Percentiles rank a stretch among this genome's conserved stretches.
Evolutionary conservation across 768 basidiomycete species (phyloP).

Genomic region (Clitopilus hobsonii): DNA sequence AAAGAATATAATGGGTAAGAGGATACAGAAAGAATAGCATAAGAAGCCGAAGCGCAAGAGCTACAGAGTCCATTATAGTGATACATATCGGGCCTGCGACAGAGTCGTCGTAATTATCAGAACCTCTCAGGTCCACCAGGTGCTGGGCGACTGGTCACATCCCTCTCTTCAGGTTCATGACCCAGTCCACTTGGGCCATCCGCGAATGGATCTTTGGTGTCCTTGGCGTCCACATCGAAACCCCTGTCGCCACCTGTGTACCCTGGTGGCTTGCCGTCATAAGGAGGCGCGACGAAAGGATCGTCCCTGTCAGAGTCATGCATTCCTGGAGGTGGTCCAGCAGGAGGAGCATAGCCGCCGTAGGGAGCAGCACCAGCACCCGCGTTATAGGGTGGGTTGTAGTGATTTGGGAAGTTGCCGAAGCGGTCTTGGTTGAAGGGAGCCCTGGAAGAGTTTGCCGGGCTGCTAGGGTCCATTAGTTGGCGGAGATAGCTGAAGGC

Average conservation of each 20-base stretch:
- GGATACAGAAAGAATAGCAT: neutral
- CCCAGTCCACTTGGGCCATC: constrained; percentile 38
- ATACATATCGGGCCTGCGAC: neutral
- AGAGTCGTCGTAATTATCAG: constrained; percentile 7
- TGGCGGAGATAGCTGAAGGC: constrained; percentile 76
- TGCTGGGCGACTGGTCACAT: constrained; percentile 35
- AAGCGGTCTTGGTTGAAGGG: constrained; percentile 34
- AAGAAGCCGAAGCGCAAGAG: neutral
- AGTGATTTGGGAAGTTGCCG: constrained; percentile 39
- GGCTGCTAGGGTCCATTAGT: constrained; percentile 60
- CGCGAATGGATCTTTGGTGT: constrained; percentile 50
- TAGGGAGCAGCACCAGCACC: constrained; percentile 21
- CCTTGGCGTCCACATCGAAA: constrained; percentile 33
- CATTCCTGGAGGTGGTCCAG: constrained; percentile 39
- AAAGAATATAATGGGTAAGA: too few species aligned
- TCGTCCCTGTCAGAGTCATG: constrained; percentile 39
- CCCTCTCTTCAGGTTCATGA: constrained; percentile 29
- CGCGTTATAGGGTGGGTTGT: constrained; percentile 58
- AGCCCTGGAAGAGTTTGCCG: constrained; percentile 45
- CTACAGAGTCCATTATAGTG: neutral
- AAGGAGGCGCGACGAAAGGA: constrained; percentile 27
- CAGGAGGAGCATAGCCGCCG: constrained; percentile 23
- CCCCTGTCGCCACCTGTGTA: constrained; percentile 37
- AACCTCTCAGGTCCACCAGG: constrained; percentile 29
- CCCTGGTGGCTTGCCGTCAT: constrained; percentile 41